phyloP scores from a whole-genome alignment of 805 yeast genomes.

The Ogataea degrootiae region DNA sequence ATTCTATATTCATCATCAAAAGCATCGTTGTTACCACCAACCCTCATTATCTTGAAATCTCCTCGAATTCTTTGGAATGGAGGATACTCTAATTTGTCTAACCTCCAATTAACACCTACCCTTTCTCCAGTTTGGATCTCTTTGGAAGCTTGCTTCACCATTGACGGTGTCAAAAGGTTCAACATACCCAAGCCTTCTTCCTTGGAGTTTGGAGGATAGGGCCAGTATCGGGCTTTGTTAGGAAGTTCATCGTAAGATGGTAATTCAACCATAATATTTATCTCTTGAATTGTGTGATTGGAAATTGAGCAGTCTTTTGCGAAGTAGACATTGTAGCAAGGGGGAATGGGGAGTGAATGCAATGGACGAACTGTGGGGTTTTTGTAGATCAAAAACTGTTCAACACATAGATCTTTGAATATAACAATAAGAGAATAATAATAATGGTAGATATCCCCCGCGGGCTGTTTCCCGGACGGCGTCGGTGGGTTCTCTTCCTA shows the following conservation, averaged over 20 bases:
- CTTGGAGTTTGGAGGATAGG: slow-evolving; percentile 9
- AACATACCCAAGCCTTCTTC: slow-evolving; percentile 11
- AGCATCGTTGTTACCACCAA: slow-evolving; percentile 3
- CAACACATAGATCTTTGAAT: too few relatives aligned
- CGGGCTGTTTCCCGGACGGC: too few relatives aligned
- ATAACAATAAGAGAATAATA: too few relatives aligned
- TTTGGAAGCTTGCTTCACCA: slow-evolving; percentile 6
- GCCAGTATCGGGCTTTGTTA: slow-evolving; percentile 13
- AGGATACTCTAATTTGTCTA: slow-evolving; percentile 10
- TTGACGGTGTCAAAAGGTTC: slow-evolving; percentile 8
- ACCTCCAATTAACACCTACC: slow-evolving; percentile 8
- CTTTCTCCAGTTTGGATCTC: slow-evolving; percentile 15
- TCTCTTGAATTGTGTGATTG: not conserved
- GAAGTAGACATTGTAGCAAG: too few relatives aligned
- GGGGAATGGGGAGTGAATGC: too few relatives aligned
- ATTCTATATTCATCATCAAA: slow-evolving; percentile 23
- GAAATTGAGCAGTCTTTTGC: too few relatives aligned
- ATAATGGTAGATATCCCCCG: too few relatives aligned
- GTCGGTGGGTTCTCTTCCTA: too few relatives aligned
- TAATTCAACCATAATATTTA: not conserved
- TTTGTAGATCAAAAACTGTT: too few relatives aligned
- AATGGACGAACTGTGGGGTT: too few relatives aligned
- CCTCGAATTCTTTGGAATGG: slow-evolving; percentile 7
- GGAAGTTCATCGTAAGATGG: slow-evolving; percentile 9
- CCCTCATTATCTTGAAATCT: slow-evolving; percentile 4